A percentile compares a stretch with the other conserved stretches of the same genome.
Conservation (phyloP, 2,329 filamentous ascomycete genomes). For the Penicillium sp. region DNA sequence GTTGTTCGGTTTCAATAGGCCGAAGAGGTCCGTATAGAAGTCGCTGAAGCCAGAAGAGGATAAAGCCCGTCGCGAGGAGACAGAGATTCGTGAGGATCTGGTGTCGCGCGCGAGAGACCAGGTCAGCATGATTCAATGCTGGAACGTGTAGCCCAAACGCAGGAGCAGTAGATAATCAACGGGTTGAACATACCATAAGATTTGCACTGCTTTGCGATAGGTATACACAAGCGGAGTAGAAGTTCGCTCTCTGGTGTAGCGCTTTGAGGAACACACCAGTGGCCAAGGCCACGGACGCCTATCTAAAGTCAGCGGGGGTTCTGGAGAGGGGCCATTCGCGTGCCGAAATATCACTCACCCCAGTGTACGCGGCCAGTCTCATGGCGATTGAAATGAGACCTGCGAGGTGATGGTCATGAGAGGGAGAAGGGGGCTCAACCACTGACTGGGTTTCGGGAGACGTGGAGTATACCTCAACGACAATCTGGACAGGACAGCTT, state of each 20-base stretch:
- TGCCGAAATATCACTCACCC: slow-evolving; percentile 42
- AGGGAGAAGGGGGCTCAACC: slow-evolving; percentile 5
- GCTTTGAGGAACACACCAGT: slow-evolving; percentile 83
- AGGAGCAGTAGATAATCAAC: background rate
- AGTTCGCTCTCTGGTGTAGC: slow-evolving; percentile 93
- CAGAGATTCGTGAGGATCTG: slow-evolving; percentile 90
- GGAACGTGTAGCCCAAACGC: background rate
- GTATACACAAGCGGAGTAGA: slow-evolving; percentile 97
- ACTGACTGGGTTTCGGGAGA: slow-evolving; percentile 14
- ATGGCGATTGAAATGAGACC: slow-evolving; percentile 36
- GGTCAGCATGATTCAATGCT: slow-evolving; percentile 8
- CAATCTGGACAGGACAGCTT: slow-evolving; percentile 32
- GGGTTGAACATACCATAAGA: slow-evolving; percentile 67
- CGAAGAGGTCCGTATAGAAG: slow-evolving; percentile 88
- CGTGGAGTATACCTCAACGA: slow-evolving; percentile 19
- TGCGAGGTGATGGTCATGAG: slow-evolving; percentile 32
- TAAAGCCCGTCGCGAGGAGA: slow-evolving; percentile 74
- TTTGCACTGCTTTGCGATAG: slow-evolving; percentile 95
- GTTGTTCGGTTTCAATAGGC: slow-evolving; percentile 91
- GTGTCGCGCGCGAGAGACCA: slow-evolving; percentile 2
- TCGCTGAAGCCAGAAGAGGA: slow-evolving; percentile 85
- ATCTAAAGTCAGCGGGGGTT: slow-evolving; percentile 14
- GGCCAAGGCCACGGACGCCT: slow-evolving; percentile 83
- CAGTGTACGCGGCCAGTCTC: slow-evolving; percentile 55
- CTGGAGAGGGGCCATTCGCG: background rate